phyloP scores from a whole-genome alignment of 2,329 filamentous ascomycete genomes.

The Myriangium duriaei region DNA sequence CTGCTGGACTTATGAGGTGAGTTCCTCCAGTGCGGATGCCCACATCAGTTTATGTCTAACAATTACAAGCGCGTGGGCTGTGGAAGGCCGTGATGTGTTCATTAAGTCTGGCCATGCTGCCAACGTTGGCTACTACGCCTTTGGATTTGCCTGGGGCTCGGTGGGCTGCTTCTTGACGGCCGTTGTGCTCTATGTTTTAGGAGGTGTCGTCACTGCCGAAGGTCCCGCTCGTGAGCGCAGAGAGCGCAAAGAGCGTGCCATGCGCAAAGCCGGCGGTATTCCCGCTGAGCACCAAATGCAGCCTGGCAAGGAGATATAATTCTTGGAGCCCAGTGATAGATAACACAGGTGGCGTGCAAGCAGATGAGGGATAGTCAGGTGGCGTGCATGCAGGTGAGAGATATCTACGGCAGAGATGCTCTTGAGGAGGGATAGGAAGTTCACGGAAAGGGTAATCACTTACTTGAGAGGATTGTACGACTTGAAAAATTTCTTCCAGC shows the following conservation, averaged over 20 bases:
- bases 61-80: slow-evolving; percentile 47
- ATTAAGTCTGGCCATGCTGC: slow-evolving; percentile 42
- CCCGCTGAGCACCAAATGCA: too few species aligned
- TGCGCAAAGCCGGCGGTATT: too few species aligned
- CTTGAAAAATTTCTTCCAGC: too few species aligned
- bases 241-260: not conserved
- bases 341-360: too few species aligned
- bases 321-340: too few species aligned
- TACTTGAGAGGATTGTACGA: too few species aligned
- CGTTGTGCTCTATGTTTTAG: slow-evolving; percentile 54
- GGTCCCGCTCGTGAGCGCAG: not conserved
- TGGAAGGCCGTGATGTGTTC: slow-evolving; percentile 58
- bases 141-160: slow-evolving; percentile 66
- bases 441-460: too few species aligned
- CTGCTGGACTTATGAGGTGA: slow-evolving; percentile 64
- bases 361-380: too few species aligned
- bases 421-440: too few species aligned
- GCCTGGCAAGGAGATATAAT: too few species aligned
- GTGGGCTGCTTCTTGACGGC: slow-evolving; percentile 55
- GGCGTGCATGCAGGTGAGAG: too few species aligned
- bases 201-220: slow-evolving; percentile 32
- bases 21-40: slow-evolving; percentile 22
- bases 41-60: slow-evolving; percentile 14
- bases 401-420: too few species aligned
- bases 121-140: slow-evolving; percentile 52